Percentiles rank a stretch among this genome's conserved stretches.
These are phyloP conservation scores for Oxytropis ochrocephala DNA, from an alignment of 306 rosid species.

Conservation along the genomic window DNA sequence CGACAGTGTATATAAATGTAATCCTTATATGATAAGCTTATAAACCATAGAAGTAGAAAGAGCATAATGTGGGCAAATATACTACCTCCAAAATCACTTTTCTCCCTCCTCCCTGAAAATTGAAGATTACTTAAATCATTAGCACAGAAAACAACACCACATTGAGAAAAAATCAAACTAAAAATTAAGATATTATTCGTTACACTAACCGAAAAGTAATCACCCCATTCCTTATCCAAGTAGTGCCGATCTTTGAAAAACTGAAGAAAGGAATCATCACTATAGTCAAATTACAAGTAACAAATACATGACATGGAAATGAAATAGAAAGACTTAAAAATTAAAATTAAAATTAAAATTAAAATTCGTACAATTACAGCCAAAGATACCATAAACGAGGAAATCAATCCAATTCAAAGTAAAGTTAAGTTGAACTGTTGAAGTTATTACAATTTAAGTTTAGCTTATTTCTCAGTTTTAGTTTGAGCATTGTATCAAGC, in stretches of 20 bases:
- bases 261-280: constrained; percentile 31
- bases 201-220: constrained; percentile 69
- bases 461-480: no score
- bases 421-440: no score
- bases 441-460: no score
- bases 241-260: constrained; percentile 88
- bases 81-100: constrained; percentile 87
- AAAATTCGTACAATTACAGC: background rate
- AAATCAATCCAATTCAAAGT: background rate
- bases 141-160: background rate
- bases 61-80: background rate
- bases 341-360: background rate
- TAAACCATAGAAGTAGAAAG: background rate
- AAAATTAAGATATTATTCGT: background rate
- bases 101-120: constrained; percentile 56
- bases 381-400: constrained; percentile 3
- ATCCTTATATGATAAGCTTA: background rate
- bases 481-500: no score
- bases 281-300: constrained; percentile 4
- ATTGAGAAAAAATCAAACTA: background rate
- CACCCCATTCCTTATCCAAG: constrained; percentile 97
- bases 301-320: background rate
- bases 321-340: background rate
- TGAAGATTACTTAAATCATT: background rate
- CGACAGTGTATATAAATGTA: no score